Evolutionary conservation across 345 rosid genomes (phyloP).

Genomic region (Eucalyptus dawsonii): DNA sequence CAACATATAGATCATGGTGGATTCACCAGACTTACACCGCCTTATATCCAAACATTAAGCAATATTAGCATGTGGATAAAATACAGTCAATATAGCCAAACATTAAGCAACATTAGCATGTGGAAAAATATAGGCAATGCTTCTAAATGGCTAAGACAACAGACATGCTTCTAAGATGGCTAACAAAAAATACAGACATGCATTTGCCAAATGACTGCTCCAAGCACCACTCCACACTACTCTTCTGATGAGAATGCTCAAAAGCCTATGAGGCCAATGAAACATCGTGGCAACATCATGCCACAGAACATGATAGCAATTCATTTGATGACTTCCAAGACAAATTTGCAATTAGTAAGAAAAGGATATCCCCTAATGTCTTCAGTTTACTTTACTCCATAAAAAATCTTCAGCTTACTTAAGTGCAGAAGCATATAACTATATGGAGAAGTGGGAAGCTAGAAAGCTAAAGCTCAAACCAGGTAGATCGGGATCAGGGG

Average conservation of each 20-base stretch:
- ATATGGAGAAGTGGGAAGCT: not conserved
- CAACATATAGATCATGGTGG: not conserved
- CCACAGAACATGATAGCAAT: not conserved
- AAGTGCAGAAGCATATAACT: not conserved
- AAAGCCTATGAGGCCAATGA: not conserved
- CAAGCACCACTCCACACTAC: not conserved
- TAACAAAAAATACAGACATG: not conserved
- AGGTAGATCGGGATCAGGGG: not conserved
- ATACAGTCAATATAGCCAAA: not conserved
- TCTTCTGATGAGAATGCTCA: not conserved
- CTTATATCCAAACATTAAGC: not conserved
- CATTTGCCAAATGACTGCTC: not conserved
- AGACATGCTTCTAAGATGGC: not conserved
- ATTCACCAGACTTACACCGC: not conserved
- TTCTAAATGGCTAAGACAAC: too few relatives aligned
- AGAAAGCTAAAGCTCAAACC: not conserved
- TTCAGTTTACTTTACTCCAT: not conserved
- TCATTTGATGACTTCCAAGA: not conserved
- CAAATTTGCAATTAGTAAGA: not conserved
- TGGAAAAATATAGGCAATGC: not conserved
- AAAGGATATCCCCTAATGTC: not conserved
- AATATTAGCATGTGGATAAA: not conserved
- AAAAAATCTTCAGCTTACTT: not conserved
- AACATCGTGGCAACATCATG: not conserved
- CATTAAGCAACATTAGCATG: not conserved